These are phyloP conservation scores for Solanum acaule DNA, from an alignment of 257 asterid genomes.

Conservation along the genomic window DNA sequence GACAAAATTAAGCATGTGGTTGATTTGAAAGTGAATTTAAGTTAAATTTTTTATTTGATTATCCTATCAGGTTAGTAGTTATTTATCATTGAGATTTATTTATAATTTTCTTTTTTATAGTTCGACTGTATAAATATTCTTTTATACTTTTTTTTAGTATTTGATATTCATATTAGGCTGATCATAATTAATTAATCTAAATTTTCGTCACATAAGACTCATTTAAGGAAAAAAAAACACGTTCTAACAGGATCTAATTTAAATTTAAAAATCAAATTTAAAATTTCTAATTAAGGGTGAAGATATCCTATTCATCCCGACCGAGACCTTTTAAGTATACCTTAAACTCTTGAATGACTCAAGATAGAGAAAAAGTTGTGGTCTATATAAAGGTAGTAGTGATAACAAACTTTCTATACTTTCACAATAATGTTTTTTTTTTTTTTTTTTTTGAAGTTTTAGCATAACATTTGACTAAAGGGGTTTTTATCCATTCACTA, in stretches of 20 bases:
- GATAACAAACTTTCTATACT: neutral
- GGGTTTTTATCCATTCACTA: neutral
- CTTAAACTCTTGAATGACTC: neutral
- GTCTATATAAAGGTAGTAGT: neutral
- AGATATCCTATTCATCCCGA: rapidly evolving
- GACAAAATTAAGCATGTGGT: neutral
- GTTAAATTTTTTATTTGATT: neutral
- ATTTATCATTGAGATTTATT: neutral
- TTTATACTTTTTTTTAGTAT: neutral
- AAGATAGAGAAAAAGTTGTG: neutral
- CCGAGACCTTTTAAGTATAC: neutral
- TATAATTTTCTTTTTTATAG: neutral
- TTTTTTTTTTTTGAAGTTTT: neutral
- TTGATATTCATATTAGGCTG: neutral
- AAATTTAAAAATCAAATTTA: rapidly evolving
- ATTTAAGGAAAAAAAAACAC: neutral
- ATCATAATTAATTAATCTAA: neutral
- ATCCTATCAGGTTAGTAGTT: neutral
- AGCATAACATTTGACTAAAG: neutral
- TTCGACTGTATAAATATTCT: neutral
- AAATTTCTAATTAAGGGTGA: neutral
- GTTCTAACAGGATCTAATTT: neutral
- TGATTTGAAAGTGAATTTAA: neutral
- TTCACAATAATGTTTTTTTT: neutral
- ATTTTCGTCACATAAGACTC: rapidly evolving